Evolutionary conservation across 2,329 filamentous ascomycete genomes (phyloP), one percentile per base, ranked within the genome.

Genomic region (Pseudocercospora vitis): DNA sequence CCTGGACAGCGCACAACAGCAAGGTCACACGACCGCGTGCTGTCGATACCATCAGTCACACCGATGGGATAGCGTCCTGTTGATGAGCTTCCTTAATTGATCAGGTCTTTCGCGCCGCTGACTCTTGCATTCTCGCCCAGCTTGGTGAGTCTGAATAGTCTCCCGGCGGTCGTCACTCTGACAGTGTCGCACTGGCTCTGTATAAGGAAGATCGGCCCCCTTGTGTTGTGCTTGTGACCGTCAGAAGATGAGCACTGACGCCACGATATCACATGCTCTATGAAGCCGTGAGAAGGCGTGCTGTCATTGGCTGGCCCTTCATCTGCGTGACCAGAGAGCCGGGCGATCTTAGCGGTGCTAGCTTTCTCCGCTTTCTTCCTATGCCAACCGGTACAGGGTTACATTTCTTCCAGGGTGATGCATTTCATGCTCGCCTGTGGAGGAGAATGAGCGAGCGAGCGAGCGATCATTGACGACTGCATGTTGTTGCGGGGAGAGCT

Each of bases 171-270:
- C 26, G 48, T 50, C 37, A 40, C 29, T 28, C 26, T 44, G 26
- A 51, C 32, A 31, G 24, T 29, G 32, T 42, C 26, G 18, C 32
- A 51, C 45, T 18, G 24, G 37, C 14, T 28, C 14, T 40, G 42
- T 31, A 33, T 23, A 16, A 49, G 19, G 26, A 6, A 24, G 18
- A 32, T 28, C 29, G 31, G 47, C 16, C 33, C 26, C 29, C 14
- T 18, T 26, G 26, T 48, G 32, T 16, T 45, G 42, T 45, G 42
- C 33, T 31, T 42, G 37, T 50, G 48, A 50, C 48, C 48, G 19
- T n/a, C 19, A 50, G 44, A 50, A 48, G 31, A 14, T 11, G 26
- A 31, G 26, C 18, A 32, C 11, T 42, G 33, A 46, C 50, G 32
- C 50, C 50, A 52, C 40, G 19, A 12, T 31, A 52, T 39, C 29